Base-by-base conservation (phyloP, 495 filamentous ascomycete genomes). In the Tetracladium setigerum region DNA sequence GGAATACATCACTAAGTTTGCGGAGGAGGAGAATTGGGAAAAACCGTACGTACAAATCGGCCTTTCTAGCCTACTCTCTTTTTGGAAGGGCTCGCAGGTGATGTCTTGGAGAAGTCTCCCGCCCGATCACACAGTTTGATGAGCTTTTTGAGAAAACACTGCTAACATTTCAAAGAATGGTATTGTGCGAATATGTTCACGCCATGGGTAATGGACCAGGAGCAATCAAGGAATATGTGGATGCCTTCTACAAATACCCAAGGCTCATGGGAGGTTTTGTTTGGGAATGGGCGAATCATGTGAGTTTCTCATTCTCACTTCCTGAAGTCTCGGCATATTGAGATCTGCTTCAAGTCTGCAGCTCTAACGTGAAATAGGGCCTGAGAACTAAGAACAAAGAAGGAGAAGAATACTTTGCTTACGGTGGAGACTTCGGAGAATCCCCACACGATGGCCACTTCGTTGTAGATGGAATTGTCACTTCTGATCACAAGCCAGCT, bases 201-300 rank as follows among this genome's bases (percentile, higher is more conserved):
- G 81, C 84, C 1, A 86, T 88, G 83, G 84, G 84, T 0, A 87
- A 86, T 52, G 84, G 82, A 0, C 84, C 84, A 0, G 84, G 84
- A 0, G 74, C 66, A 1, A 64, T 86, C 18, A 70, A 78, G 42
- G 84, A 86, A 57, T 87, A 88, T 52, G 65, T 79, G n/a, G 74
- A 86, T 9, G 66, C 73, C 1, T 87, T 84, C 56, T 77, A 78
- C 55, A 73, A 73, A 41, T 69, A 83, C 45, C 77, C 70, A 3
- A 67, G 77, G 9, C 61, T 87, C 0, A 80, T 84, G 64, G 84
- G 84, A 6, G 22, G 3, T 27, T 27, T 81, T 46, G 76, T 84
- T 1, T 88, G 84, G 84, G 84, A 86, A 55, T 88, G 82, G 82
- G 75, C 79, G 12, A 89, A 86, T 52, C 83, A 85, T 50, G 70